These are phyloP conservation scores for Populus tomentosa DNA, from an alignment of 441 rosid species.

Conservation along the genomic window DNA sequence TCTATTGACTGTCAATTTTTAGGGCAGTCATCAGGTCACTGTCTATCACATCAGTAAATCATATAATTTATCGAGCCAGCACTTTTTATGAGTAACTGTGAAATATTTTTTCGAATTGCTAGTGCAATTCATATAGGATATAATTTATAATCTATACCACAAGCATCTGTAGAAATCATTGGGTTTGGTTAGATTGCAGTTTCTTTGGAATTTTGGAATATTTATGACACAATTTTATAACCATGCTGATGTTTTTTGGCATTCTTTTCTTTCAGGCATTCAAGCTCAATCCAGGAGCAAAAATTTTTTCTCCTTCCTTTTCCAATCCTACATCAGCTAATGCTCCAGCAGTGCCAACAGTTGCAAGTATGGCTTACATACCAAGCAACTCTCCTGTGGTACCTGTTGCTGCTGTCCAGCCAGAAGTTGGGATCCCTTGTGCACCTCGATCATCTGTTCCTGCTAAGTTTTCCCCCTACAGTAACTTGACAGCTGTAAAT, in stretches of 20 bases:
- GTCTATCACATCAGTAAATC: not conserved
- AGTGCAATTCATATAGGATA: not conserved
- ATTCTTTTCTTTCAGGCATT: constrained; percentile 50
- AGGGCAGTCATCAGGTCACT: not conserved
- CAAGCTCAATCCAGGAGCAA: constrained; percentile 84
- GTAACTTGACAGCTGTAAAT: constrained; percentile 43
- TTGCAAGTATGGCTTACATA: constrained; percentile 41
- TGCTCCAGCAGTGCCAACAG: constrained; percentile 39
- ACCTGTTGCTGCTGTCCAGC: constrained; percentile 45
- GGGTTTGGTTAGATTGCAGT: constrained; percentile 4
- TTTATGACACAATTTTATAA: not conserved
- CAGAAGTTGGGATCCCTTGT: constrained; percentile 52
- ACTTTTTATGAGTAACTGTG: not conserved
- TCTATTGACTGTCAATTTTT: not conserved
- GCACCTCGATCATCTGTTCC: constrained; percentile 46
- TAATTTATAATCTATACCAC: not conserved
- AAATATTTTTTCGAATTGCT: not conserved
- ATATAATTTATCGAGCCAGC: not conserved
- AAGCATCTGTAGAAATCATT: not conserved
- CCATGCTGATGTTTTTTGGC: not conserved
- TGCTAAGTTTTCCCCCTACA: constrained; percentile 50
- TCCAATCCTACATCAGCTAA: constrained; percentile 37
- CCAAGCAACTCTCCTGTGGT: constrained; percentile 45
- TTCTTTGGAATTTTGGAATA: constrained; percentile 9
- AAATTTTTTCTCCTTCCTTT: constrained; percentile 68